phyloP scores from a whole-genome alignment of 2,329 filamentous ascomycete genomes.

The Neofusicoccum laricinum region DNA sequence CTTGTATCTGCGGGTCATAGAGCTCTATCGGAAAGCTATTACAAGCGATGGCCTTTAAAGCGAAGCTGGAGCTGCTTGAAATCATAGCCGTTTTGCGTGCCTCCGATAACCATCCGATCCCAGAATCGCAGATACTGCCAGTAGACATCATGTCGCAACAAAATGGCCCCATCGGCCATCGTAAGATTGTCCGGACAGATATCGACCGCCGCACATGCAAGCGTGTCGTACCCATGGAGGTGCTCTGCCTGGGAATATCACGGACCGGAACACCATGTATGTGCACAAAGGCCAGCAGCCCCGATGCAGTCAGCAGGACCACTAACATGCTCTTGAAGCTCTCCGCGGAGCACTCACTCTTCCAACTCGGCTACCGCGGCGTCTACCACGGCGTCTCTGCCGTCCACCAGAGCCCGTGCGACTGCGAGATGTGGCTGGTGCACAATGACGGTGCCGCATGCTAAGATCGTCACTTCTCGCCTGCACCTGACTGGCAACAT shows the following conservation, averaged over 20 bases:
- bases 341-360: neutral
- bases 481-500: no score
- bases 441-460: no score
- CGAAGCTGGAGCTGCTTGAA: neutral
- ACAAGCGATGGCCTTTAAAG: neutral
- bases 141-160: neutral
- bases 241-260: slow-evolving; percentile 35
- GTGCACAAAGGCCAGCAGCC: slow-evolving; percentile 22
- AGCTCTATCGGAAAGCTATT: neutral
- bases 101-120: neutral
- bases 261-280: slow-evolving; percentile 30
- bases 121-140: neutral
- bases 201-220: neutral
- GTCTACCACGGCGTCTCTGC: neutral
- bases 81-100: neutral
- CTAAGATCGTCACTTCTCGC: no score
- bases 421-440: slow-evolving; percentile 28
- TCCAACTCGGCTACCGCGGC: slow-evolving; percentile 26
- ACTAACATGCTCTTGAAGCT: neutral
- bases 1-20: neutral
- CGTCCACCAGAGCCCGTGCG: neutral
- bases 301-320: neutral
- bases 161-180: neutral
- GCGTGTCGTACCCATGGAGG: slow-evolving; percentile 23
- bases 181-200: neutral